phyloP scores from a whole-genome alignment of 305 asterid species.

The Petunia hybrid region DNA sequence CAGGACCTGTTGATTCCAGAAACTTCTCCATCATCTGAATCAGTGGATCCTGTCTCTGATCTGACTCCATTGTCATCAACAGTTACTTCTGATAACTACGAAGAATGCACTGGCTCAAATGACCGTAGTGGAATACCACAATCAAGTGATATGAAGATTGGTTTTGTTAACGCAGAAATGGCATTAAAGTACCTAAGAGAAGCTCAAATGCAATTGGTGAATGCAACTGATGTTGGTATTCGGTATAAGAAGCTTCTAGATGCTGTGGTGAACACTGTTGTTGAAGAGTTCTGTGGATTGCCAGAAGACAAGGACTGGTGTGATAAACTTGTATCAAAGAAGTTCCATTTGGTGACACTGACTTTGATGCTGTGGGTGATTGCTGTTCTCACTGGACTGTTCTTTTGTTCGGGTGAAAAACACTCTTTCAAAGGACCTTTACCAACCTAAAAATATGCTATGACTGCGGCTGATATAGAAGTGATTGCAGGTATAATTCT shows the following conservation, averaged over 20 bases:
- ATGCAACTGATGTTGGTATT: constrained; percentile 49
- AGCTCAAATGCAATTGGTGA: constrained; percentile 56
- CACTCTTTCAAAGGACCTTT: constrained; percentile 8
- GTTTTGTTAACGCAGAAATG: constrained; percentile 56
- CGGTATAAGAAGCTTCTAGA: constrained; percentile 63
- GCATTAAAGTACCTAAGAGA: constrained; percentile 55
- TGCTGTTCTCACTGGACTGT: constrained; percentile 39
- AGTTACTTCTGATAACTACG: constrained; percentile 36
- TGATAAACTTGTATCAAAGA: constrained; percentile 45
- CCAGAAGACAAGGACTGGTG: constrained; percentile 52
- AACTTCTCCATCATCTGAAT: constrained; percentile 44
- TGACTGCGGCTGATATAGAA: background rate
- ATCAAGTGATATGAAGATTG: constrained; percentile 35
- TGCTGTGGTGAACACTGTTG: constrained; percentile 45
- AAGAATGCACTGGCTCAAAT: constrained; percentile 30
- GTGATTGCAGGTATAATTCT: constrained; percentile 24
- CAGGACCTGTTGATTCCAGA: constrained; percentile 39
- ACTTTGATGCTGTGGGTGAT: constrained; percentile 47
- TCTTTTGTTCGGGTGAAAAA: constrained; percentile 34
- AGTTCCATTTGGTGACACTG: constrained; percentile 44
- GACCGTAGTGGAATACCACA: constrained; percentile 32
- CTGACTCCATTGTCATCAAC: constrained; percentile 51
- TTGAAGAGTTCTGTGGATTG: constrained; percentile 52
- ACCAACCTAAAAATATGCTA: constrained; percentile 31
- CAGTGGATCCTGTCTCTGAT: constrained; percentile 40